These are phyloP conservation scores for Yamadazyma triangularis DNA, from an alignment of 1,139 yeast species.

Conservation along the genomic window DNA sequence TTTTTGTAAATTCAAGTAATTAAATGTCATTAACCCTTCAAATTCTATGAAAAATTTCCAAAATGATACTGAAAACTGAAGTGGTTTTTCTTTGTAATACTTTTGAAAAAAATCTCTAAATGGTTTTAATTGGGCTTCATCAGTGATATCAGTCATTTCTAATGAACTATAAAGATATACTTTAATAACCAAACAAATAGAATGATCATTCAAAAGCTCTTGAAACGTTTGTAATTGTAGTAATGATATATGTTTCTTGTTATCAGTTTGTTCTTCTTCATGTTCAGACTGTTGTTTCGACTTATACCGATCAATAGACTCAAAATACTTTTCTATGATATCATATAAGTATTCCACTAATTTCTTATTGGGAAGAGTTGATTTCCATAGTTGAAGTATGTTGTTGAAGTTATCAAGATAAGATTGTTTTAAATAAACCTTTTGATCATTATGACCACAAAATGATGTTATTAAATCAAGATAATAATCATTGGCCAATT, in stretches of 20 bases:
- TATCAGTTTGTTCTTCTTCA: conserved; percentile 1
- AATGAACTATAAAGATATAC: conserved; percentile 14
- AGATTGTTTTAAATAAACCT: conserved; percentile 18
- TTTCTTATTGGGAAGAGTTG: conserved; percentile 4
- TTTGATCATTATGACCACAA: conserved; percentile 16
- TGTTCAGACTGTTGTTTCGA: not conserved
- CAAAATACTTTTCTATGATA: not conserved
- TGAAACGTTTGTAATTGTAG: conserved; percentile 7
- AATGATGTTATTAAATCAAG: conserved; percentile 23
- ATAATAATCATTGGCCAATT: conserved; percentile 23
- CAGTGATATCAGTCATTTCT: not conserved
- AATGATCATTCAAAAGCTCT: conserved; percentile 25
- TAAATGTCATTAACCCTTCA: conserved; percentile 39
- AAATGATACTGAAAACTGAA: conserved; percentile 41
- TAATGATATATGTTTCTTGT: conserved; percentile 1
- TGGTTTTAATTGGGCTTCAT: conserved; percentile 1
- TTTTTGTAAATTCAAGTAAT: conserved; percentile 38
- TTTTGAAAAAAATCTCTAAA: conserved; percentile 28
- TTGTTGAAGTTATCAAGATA: conserved; percentile 19
- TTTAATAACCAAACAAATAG: conserved; percentile 22
- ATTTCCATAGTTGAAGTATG: conserved; percentile 18
- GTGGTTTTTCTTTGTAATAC: conserved; percentile 30
- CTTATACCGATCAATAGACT: not conserved
- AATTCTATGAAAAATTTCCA: conserved; percentile 57
- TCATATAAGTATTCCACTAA: not conserved